A percentile compares a stretch with the other conserved stretches of the same genome.
phyloP scores from a whole-genome alignment of 768 basidiomycete species.

The Lactarius sanguifluus region DNA sequence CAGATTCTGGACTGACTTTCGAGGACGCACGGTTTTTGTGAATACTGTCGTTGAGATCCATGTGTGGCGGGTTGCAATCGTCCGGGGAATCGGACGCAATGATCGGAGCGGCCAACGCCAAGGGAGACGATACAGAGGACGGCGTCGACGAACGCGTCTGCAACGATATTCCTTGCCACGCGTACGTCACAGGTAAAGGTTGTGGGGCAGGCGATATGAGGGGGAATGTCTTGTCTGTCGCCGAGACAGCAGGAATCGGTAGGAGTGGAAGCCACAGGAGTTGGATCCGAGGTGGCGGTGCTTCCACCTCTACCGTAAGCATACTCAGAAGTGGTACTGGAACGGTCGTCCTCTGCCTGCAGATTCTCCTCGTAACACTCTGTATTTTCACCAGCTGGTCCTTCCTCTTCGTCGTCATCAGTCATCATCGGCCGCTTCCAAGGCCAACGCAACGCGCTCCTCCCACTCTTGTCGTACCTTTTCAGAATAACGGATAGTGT shows the following conservation, averaged over 20 bases:
- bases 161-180: conserved; percentile 46
- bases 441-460: conserved; percentile 70
- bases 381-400: conserved; percentile 28
- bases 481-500: conserved; percentile 95
- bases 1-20: conserved; percentile 65
- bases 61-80: conserved; percentile 55
- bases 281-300: conserved; percentile 56
- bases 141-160: conserved; percentile 85
- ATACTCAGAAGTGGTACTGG: conserved; percentile 67
- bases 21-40: conserved; percentile 53
- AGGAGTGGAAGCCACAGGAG: conserved; percentile 63
- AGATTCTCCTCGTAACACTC: conserved; percentile 30
- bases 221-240: conserved; percentile 23
- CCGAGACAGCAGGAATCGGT: conserved; percentile 36
- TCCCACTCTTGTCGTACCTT: conserved; percentile 98
- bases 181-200: conserved; percentile 35
- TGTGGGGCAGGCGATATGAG: conserved; percentile 32
- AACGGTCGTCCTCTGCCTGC: conserved; percentile 46
- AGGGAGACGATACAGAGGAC: conserved; percentile 83
- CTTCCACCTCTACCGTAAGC: conserved; percentile 44
- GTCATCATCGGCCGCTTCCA: conserved; percentile 59
- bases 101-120: conserved; percentile 83
- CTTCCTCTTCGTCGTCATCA: conserved; percentile 49
- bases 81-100: conserved; percentile 64
- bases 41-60: conserved; percentile 61